Base-by-base conservation (phyloP, 805 yeast species). In the Sugiyamaella lignohabitans region DNA sequence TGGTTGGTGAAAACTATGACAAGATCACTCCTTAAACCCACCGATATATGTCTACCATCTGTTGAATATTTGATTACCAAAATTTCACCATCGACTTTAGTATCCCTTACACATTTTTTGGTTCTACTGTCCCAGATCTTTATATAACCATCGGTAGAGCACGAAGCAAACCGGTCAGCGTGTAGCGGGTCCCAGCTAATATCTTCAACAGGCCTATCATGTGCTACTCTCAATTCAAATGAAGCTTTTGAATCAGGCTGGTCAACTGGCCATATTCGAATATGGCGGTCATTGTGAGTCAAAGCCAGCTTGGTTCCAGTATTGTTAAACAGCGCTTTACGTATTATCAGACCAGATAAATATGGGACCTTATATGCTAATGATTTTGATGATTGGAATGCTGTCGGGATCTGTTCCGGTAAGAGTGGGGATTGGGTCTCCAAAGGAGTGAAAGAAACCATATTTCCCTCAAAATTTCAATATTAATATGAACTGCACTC, bases 141-240 rank as follows among this genome's bases (percentile, higher is more conserved):
- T 32, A 79, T 62, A 38, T 50, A 54, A 10, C 66, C 65, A 53
- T 76, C 83, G 23, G 67, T 54, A 4, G 78, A 78, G 30, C 74
- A 78, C 4, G 75, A 66, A 2, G 74, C 79, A 45, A 79, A 65
- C 10, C 65, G 54, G 37, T 66, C 65, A 23, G 76, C 75, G 23
- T 66, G 58, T 17, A 57, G 57, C 0, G 83, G 81, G 40, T 72
- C 65, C 81, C 81, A 79, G 1, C 70, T 54, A 5, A 79, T 49
- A 19, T 67, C 51, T 45, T 69, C 72, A 18, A 73, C 72, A 1
- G 68, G 54, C 40, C 61, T 60, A 2, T 53, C 49, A 51, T 76
- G 80, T 1, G 73, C 66, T 27, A 61, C 61, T 36, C 67, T 72
- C 18, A 78, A 66, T 10, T 64, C 59, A 1, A 60, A 17, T 17